Percentiles rank a stretch among this genome's conserved stretches.
phyloP scores from a whole-genome alignment of 163 green algal species.

The Scenedesmus sp. region DNA sequence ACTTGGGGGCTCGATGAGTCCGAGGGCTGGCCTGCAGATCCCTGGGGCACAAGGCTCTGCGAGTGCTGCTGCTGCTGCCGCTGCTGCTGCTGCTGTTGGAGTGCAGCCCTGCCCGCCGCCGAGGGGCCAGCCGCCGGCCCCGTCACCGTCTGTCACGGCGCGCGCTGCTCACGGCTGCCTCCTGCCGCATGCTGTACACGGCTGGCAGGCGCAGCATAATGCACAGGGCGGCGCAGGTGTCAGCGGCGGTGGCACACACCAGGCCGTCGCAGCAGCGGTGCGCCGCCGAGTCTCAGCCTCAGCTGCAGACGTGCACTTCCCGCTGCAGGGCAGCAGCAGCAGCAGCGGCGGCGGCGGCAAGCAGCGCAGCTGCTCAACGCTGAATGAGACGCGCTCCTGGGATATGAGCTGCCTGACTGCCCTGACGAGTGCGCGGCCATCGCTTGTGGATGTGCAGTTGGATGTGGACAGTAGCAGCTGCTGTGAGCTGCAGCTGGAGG shows the following conservation, averaged over 20 bases:
- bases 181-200: not conserved
- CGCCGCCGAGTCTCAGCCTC: not conserved
- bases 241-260: not conserved
- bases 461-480: not conserved
- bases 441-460: too few relatives aligned
- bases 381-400: not conserved
- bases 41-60: not conserved
- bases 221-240: not conserved
- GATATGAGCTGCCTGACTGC: not conserved
- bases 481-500: not conserved
- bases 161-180: not conserved
- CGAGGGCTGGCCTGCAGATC: not conserved
- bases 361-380: not conserved
- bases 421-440: not conserved
- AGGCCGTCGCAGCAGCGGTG: not conserved
- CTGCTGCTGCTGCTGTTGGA: not conserved
- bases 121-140: not conserved
- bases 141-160: constrained; percentile 12
- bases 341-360: not conserved
- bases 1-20: not conserved
- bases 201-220: not conserved
- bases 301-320: not conserved
- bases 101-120: constrained; percentile 12
- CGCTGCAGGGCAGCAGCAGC: not conserved
- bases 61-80: not conserved